Conservation (phyloP, 2,329 filamentous ascomycete species). For the Aciculosporium take region DNA sequence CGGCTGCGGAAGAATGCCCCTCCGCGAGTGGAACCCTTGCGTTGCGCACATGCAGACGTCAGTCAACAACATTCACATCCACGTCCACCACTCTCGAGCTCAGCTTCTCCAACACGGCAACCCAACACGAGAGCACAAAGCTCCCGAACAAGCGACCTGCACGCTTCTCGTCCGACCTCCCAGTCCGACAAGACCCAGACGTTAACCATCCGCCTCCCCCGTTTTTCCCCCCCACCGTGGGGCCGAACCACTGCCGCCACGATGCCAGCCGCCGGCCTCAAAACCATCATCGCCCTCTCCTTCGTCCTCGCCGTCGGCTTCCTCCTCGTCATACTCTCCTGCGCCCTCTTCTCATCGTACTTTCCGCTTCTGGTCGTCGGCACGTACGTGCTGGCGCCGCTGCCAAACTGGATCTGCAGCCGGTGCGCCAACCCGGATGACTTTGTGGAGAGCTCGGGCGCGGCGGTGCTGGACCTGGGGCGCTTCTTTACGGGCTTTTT, state of each 20-base stretch:
- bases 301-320: constrained; percentile 98
- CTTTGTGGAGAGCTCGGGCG: constrained; percentile 75
- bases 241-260: constrained; percentile 19
- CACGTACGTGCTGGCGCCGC: constrained; percentile 82
- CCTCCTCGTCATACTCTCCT: constrained; percentile 95
- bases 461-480: constrained; percentile 80
- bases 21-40: constrained; percentile 3
- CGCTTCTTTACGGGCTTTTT: constrained; percentile 90
- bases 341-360: constrained; percentile 89
- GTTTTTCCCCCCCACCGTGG: constrained; percentile 7
- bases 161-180: neutral
- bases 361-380: constrained; percentile 89
- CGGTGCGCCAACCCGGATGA: constrained; percentile 87
- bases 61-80: too few relatives aligned
- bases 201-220: too few relatives aligned
- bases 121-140: neutral
- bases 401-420: constrained; percentile 93
- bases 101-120: too few relatives aligned
- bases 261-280: constrained; percentile 74
- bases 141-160: neutral
- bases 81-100: too few relatives aligned
- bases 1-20: constrained; percentile 9
- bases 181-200: neutral
- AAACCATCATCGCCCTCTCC: constrained; percentile 97
- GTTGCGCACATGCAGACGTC: too few relatives aligned